phyloP scores from a whole-genome alignment of 2,329 filamentous ascomycete species.

The Plectosphaerella cucumerina region DNA sequence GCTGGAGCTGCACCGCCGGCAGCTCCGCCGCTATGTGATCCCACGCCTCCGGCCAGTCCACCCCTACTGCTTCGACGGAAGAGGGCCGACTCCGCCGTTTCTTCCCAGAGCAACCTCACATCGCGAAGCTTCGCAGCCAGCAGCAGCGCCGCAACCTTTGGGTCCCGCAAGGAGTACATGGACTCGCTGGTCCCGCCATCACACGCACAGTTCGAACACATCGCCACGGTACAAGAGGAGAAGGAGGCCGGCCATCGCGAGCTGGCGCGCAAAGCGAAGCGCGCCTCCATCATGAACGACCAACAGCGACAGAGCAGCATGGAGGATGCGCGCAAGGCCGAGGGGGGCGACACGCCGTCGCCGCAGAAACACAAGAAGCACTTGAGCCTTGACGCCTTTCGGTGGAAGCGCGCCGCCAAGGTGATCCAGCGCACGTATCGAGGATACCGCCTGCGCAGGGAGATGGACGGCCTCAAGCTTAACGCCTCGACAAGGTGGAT shows the following conservation, averaged over 20 bases:
- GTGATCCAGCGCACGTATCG: slow-evolving; percentile 70
- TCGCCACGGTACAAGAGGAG: slow-evolving; percentile 43
- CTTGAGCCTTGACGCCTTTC: slow-evolving; percentile 13
- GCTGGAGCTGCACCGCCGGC: too few relatives aligned
- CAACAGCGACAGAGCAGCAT: slow-evolving; percentile 18
- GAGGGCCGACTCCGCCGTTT: background rate
- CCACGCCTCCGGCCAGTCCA: slow-evolving; percentile 1
- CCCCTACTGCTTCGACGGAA: background rate
- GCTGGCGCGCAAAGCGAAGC: slow-evolving; percentile 30
- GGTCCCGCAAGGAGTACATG: slow-evolving; percentile 39
- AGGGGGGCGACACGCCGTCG: slow-evolving; percentile 27
- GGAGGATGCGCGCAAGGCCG: slow-evolving; percentile 17
- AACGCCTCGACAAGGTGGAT: slow-evolving; percentile 69
- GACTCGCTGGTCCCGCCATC: slow-evolving; percentile 46
- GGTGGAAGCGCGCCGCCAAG: slow-evolving; percentile 42
- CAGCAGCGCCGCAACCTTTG: slow-evolving; percentile 4
- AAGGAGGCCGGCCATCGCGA: slow-evolving; percentile 40
- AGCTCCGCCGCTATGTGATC: background rate
- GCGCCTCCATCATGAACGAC: slow-evolving; percentile 25
- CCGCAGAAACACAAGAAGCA: slow-evolving; percentile 17
- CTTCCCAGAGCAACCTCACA: slow-evolving; percentile 1
- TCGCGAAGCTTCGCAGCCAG: background rate
- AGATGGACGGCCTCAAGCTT: slow-evolving; percentile 64
- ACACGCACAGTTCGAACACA: slow-evolving; percentile 39
- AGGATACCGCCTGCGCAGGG: slow-evolving; percentile 68